phyloP scores from a whole-genome alignment of 805 yeast genomes.

The Metschnikowia baotianmanensis region DNA sequence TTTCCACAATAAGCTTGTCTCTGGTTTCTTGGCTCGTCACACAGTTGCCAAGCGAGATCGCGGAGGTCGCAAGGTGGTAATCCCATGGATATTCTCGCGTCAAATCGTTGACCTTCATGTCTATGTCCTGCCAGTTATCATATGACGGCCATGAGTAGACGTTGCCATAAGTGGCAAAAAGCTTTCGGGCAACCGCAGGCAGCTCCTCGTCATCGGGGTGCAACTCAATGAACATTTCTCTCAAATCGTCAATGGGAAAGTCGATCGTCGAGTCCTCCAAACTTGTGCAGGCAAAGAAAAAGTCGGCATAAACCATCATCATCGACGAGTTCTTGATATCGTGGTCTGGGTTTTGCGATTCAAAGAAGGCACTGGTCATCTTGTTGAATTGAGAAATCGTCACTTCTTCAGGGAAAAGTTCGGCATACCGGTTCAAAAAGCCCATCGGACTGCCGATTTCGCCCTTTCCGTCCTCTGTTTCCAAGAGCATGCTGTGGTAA shows the following conservation, averaged over 20 bases:
- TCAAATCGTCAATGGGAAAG: constrained; percentile 2
- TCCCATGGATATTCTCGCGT: too few relatives aligned
- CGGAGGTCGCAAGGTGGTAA: constrained; percentile 9
- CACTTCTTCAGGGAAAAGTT: constrained; percentile 4
- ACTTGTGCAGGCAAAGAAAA: constrained; percentile 22
- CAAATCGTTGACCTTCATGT: too few relatives aligned
- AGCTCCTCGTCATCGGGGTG: constrained; percentile 1
- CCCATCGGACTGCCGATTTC: constrained; percentile 9
- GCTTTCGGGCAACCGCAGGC: constrained; percentile 17
- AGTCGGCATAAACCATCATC: constrained; percentile 8
- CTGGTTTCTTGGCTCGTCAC: constrained; percentile 23
- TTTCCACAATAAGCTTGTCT: constrained; percentile 11
- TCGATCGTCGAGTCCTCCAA: constrained; percentile 14
- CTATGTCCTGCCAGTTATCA: constrained; percentile 22
- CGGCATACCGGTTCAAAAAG: constrained; percentile 10
- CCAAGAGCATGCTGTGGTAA: constrained; percentile 8
- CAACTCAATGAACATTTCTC: constrained; percentile 3
- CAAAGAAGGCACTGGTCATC: not conserved
- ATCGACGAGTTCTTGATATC: not conserved
- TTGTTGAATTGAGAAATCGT: constrained; percentile 1
- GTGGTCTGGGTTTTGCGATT: not conserved
- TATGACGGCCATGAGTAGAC: constrained; percentile 32
- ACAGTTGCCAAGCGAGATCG: constrained; percentile 37
- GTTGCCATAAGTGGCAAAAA: constrained; percentile 36
- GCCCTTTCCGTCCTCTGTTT: constrained; percentile 2